Conservation (phyloP, 345 rosid species). For the Sonneratia alba region DNA sequence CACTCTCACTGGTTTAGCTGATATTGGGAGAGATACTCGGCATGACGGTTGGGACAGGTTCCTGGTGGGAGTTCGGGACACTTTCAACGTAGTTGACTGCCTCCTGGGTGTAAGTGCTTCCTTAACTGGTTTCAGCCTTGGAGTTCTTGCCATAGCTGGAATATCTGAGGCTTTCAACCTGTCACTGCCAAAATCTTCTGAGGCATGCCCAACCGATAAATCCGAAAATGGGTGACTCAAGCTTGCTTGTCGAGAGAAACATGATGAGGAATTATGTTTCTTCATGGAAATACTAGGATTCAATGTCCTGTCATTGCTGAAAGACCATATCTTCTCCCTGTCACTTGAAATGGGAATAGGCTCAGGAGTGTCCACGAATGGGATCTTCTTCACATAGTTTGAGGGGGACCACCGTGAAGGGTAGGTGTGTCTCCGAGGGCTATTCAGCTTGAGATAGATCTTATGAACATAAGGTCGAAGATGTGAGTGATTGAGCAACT, state of each 20-base stretch:
- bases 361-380: constrained; percentile 33
- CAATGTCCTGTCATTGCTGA: constrained; percentile 59
- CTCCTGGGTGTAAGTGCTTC: constrained; percentile 28
- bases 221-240: constrained; percentile 33
- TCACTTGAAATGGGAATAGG: constrained; percentile 13
- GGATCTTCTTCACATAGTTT: constrained; percentile 38
- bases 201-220: constrained; percentile 32
- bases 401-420: constrained; percentile 36
- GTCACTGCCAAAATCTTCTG: constrained; percentile 28
- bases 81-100: constrained; percentile 32
- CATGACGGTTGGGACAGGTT: constrained; percentile 30
- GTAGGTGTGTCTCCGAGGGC: constrained; percentile 44
- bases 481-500: constrained; percentile 72
- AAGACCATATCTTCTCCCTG: constrained; percentile 52
- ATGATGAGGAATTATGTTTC: constrained; percentile 37
- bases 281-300: constrained; percentile 58
- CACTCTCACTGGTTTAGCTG: constrained; percentile 17
- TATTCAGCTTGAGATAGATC: constrained; percentile 58
- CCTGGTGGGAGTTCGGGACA: constrained; percentile 25
- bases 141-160: constrained; percentile 29
- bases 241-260: constrained; percentile 38
- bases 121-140: constrained; percentile 30
- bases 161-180: constrained; percentile 21
- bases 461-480: constrained; percentile 68
- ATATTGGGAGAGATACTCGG: constrained; percentile 66